These are phyloP conservation scores for Saitozyma podzolica DNA, from an alignment of 768 basidiomycete species.

Conservation along the genomic window DNA sequence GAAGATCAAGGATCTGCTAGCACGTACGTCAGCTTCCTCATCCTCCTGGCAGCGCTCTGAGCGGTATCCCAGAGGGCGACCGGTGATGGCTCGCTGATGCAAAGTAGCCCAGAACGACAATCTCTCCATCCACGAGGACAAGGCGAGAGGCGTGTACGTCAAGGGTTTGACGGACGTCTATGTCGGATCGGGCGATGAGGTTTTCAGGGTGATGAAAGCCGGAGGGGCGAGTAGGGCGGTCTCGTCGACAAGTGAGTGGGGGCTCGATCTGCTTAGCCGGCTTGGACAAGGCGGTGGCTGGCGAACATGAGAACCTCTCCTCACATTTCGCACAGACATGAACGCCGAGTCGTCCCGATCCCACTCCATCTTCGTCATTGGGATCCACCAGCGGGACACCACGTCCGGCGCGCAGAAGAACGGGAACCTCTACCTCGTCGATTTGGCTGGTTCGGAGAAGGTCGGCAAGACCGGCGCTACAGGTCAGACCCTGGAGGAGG, in stretches of 20 bases:
- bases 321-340: conserved; percentile 68
- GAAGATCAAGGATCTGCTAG: conserved; percentile 87
- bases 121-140: conserved; percentile 97
- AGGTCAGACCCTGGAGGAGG: conserved; percentile 97
- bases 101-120: conserved; percentile 89
- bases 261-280: neutral
- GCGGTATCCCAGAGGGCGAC: neutral
- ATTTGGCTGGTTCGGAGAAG: conserved; percentile 97
- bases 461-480: conserved; percentile 98
- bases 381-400: conserved; percentile 93
- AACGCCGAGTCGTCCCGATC: conserved; percentile 99
- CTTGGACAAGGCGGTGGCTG: neutral
- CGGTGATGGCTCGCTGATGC: conserved; percentile 5
- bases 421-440: conserved; percentile 94
- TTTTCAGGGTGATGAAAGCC: conserved; percentile 98
- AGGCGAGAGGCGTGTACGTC: conserved; percentile 94
- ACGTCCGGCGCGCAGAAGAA: conserved; percentile 95
- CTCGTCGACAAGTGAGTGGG: conserved; percentile 80
- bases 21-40: conserved; percentile 65
- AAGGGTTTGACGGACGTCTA: conserved; percentile 98
- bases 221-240: conserved; percentile 88
- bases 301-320: too few species aligned
- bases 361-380: conserved; percentile 97
- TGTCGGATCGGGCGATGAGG: conserved; percentile 90
- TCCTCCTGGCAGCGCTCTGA: neutral